Evolutionary conservation across 768 basidiomycete species (phyloP), one percentile per base, ranked within the genome.

Genomic region (Termitomyces titanicus): DNA sequence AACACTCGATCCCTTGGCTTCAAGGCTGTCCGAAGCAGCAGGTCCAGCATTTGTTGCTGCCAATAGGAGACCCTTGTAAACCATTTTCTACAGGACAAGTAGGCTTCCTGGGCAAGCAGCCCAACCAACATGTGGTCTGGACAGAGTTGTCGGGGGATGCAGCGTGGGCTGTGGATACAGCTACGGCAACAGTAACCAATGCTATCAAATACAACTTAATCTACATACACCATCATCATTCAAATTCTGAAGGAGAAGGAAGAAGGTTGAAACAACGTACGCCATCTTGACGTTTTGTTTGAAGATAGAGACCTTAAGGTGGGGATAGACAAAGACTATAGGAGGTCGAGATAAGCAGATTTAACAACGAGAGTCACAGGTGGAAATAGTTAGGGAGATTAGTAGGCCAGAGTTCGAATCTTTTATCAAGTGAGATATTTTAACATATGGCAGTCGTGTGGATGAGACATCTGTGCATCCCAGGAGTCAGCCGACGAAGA

Each of bases 191-290:
- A 8, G 27, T 22, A 12, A 27, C 8, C 9, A 51, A 34, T 5
- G 38, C 2, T 12, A 43, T 2, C 13, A 51, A n/a, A 25, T 29
- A 33, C 3, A 43, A 18, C 29, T 43, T 20, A 39, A 51, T 51
- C 51, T 42, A 10, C 2, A 39, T 53, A 78, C 48, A 89, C 67
- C 39, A 92, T 62, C 46, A 73, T 71, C 24, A 92, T 9, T 8
- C n/a, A n/a, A n/a, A 15, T 9, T 25, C 22, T 17, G 10, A 43
- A 3, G 24, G 13, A 43, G 42, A 25, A 43, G 7, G 42, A 25
- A 43, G 7, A 25, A 24, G 4, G 2, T 6, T 17, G 24, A 25
- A 25, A 43, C 42, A 13, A 43, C 24, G 6, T 12, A 43, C 42
- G 15, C 1, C 2, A 11, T 29, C 29, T 17, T 12, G 15, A 17